Base-by-base conservation (phyloP, 139 green algal species). In the Zygnema cylindricum region DNA sequence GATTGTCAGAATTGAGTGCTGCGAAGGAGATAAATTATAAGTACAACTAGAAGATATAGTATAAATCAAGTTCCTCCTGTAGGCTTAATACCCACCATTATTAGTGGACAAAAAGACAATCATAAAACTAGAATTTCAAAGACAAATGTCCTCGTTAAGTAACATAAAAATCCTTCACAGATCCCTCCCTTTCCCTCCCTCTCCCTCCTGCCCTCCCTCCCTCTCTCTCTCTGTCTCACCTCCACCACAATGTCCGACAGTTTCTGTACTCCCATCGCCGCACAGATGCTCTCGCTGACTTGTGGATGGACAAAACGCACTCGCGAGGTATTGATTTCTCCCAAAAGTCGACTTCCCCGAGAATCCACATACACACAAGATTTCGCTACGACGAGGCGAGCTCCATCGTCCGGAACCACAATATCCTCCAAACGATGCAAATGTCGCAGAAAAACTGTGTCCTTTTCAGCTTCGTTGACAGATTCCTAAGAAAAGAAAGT, bases 231-330 rank as follows among this genome's bases (percentile, higher is more conserved):
- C n/a, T 63, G 7, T 63, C 49, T 63, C 49, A 86, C 76, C 87
- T 95, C 92, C 42, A 85, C 82, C 25, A 92, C 87, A 32, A 93
- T 36, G 0, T 92, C 81, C 83, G 92, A 87, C 84, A 96, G 90
- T 16, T 57, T 11, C 23, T 73, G 85, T 73, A 93, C 93, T 39
- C 91, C 90, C 69, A 95, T 86, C 86, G 75, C 78, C 1, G 25
- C n/a, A 1, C 85, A 90, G 35, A 90, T 83, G 3, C 21, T 33
- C 79, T 91, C 86, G 32, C 82, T 43, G n/a, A 95, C 63, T 0
- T 49, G 35, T 21, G 88, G 81, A 69, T 93, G 90, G 43, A 81
- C 79, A 22, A 92, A 76, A 0, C 90, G 90, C 32, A 93, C 39
- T 30, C 33, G 30, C 76, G 86, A 77, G 23, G 88, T 77, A 79